Evolutionary conservation across 2,329 filamentous ascomycete species (phyloP).

Genomic region (Dothidotthia symphoricarpi): DNA sequence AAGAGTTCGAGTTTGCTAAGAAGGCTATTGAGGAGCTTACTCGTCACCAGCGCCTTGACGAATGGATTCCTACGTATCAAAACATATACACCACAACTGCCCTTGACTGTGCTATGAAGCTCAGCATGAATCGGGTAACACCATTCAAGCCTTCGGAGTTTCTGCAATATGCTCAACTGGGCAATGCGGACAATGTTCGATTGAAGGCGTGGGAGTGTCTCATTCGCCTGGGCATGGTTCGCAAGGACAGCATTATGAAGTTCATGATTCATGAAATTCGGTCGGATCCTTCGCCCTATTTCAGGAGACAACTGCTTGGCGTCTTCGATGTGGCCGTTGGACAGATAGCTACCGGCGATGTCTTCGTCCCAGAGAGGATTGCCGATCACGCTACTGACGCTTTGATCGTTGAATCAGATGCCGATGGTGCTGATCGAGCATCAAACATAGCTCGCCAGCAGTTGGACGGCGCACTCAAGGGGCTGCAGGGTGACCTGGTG

Average conservation of each 20-base stretch:
- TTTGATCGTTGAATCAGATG: slow-evolving; percentile 60
- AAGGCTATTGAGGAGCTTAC: slow-evolving; percentile 62
- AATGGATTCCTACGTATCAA: slow-evolving; percentile 65
- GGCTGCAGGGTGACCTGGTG: slow-evolving; percentile 55
- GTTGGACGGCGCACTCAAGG: slow-evolving; percentile 58
- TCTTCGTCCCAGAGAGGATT: slow-evolving; percentile 32
- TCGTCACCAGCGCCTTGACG: slow-evolving; percentile 62
- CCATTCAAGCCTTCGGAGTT: slow-evolving; percentile 57
- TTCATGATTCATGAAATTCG: slow-evolving; percentile 59
- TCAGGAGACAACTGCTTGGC: slow-evolving; percentile 54
- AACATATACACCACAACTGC: slow-evolving; percentile 63
- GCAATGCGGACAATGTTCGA: slow-evolving; percentile 61
- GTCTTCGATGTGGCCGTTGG: slow-evolving; percentile 58
- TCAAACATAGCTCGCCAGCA: slow-evolving; percentile 56
- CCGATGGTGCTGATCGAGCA: slow-evolving; percentile 43
- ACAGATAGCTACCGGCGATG: slow-evolving; percentile 58
- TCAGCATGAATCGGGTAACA: slow-evolving; percentile 55
- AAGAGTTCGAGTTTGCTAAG: slow-evolving; percentile 55
- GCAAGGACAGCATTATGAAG: slow-evolving; percentile 52
- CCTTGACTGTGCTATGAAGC: slow-evolving; percentile 57
- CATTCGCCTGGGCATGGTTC: slow-evolving; percentile 53
- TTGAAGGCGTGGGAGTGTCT: slow-evolving; percentile 60
- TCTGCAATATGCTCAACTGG: slow-evolving; percentile 59
- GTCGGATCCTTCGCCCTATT: slow-evolving; percentile 57
- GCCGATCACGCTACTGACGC: slow-evolving; percentile 37